phyloP scores from a whole-genome alignment of 345 rosid genomes.

The Cardamine occulta region DNA sequence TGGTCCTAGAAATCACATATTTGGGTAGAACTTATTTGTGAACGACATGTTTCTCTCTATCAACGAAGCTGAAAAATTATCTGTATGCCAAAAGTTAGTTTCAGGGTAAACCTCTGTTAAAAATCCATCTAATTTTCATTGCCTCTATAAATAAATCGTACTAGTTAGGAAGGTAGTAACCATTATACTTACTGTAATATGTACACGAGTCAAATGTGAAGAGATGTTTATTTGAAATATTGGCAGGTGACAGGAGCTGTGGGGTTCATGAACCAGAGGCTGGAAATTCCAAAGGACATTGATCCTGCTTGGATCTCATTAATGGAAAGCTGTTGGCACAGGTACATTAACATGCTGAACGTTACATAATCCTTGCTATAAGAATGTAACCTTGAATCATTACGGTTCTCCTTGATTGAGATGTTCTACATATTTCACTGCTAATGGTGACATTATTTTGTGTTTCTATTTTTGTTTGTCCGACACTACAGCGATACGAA shows the following conservation, averaged over 20 bases:
- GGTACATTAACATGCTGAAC: conserved; percentile 47
- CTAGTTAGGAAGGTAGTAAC: no score
- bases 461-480: conserved; percentile 15
- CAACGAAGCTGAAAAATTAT: no score
- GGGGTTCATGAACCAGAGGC: conserved; percentile 90
- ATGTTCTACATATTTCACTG: conserved; percentile 9
- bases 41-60: no score
- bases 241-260: conserved; percentile 92
- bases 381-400: background rate
- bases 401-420: conserved; percentile 6
- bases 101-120: no score
- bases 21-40: no score
- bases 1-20: background rate
- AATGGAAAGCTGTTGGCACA: conserved; percentile 94
- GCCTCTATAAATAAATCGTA: no score
- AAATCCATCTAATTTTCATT: no score
- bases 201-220: conserved; percentile 33
- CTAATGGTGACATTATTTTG: background rate
- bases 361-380: background rate
- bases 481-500: conserved; percentile 64
- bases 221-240: conserved; percentile 41
- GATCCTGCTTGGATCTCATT: conserved; percentile 83
- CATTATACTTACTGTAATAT: no score
- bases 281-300: conserved; percentile 76
- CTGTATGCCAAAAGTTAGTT: no score